Base-by-base conservation (phyloP, 2,329 filamentous ascomycete species). In the Fusarium nelsonii region DNA sequence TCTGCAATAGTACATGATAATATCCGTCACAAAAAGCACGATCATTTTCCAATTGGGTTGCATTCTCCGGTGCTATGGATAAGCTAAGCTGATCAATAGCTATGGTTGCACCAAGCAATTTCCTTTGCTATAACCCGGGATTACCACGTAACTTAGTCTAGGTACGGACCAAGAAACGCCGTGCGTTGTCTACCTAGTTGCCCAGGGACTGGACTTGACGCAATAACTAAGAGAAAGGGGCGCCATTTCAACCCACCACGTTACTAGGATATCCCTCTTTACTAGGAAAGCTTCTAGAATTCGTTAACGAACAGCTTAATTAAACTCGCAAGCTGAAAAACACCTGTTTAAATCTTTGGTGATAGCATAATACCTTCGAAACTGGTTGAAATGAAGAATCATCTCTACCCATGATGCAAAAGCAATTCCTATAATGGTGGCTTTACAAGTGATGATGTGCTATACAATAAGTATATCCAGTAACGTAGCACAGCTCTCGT, bases 101-200 rank as follows among this genome's bases (percentile, higher is more conserved):
- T 43, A 43, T 15, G 26, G 71, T 73, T 69, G 64, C 71, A 73
- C 71, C 61, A 71, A 49, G 62, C 54, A 73, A 73, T 72, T 72
- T 73, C 71, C 56, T 72, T 71, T 49, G 58, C 61, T 65, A 56
- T 44, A 43, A 67, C 60, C 71, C 61, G 49, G 71, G 71, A 68
- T 73, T 53, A 67, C 41, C 57, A 51, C 26, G 48, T 28, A 50
- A 23, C 23, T 23, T 23, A 23, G 23, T 23, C 23, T 23, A 23
- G 23, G 48, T 51, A 39, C 48, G 34, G 57, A 65, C 61, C 48
- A 61, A 54, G 56, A 39, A 55, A 60, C 34, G 34, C 62, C 37
- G 44, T 52, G 67, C 55, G 23, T 23, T 23, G 23, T 23, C 23
- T 20, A 20, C 20, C 20, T 23, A 23, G 23, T 23, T 6, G 23